These are phyloP conservation scores for Mycosphaerella sp. DNA, from an alignment of 2,329 filamentous ascomycete species.

Conservation along the genomic window DNA sequence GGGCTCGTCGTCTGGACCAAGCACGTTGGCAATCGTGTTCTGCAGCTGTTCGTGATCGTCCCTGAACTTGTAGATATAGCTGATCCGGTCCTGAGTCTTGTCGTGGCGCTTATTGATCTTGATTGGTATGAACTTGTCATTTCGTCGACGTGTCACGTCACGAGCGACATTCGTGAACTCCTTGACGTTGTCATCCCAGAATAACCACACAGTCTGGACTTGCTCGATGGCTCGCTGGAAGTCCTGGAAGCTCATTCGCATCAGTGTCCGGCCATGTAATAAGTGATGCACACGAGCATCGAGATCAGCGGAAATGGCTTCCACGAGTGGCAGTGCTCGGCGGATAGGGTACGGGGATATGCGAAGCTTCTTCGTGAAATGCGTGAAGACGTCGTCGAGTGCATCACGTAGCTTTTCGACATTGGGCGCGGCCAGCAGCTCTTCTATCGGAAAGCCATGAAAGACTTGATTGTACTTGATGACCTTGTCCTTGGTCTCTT, in stretches of 20 bases:
- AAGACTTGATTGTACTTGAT: constrained; percentile 99
- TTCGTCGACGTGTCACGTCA: constrained; percentile 85
- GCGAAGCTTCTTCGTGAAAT: constrained; percentile 96
- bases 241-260: constrained; percentile 86
- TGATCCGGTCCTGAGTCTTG: constrained; percentile 81
- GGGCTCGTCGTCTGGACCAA: constrained; percentile 58
- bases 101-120: constrained; percentile 85
- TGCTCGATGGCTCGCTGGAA: constrained; percentile 80
- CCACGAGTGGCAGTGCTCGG: constrained; percentile 85
- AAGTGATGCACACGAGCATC: constrained; percentile 79
- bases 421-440: constrained; percentile 85
- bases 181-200: constrained; percentile 94
- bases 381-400: constrained; percentile 79
- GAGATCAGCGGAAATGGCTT: constrained; percentile 90
- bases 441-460: constrained; percentile 94
- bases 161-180: constrained; percentile 97
- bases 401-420: constrained; percentile 84
- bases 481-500: constrained; percentile 91
- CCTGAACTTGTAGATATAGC: constrained; percentile 90
- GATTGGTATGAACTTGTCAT: constrained; percentile 98
- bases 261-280: constrained; percentile 76
- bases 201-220: constrained; percentile 77
- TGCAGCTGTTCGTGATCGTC: constrained; percentile 97
- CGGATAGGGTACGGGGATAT: constrained; percentile 94
- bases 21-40: constrained; percentile 91